Evolutionary conservation across 805 yeast genomes (phyloP).

Genomic region (Lipomyces sp.): DNA sequence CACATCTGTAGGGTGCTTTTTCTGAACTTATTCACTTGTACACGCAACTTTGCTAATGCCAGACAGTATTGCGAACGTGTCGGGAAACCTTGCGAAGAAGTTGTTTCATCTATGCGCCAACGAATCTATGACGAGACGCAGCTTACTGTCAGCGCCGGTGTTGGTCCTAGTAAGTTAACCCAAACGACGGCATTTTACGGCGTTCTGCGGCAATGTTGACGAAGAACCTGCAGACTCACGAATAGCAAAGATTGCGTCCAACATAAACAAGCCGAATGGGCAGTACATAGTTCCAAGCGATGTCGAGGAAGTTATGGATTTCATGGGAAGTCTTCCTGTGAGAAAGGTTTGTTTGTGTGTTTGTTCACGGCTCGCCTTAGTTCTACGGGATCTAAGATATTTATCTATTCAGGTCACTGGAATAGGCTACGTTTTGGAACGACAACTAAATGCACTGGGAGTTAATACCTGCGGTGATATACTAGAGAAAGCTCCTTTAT

Average conservation of each 20-base stretch:
- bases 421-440: conserved; percentile 32
- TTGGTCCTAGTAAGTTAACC: conserved; percentile 51
- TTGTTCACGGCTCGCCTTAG: background rate
- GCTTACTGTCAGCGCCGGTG: conserved; percentile 79
- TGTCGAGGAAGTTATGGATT: conserved; percentile 24
- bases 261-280: conserved; percentile 33
- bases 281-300: conserved; percentile 24
- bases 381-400: too few species aligned
- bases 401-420: conserved; percentile 23
- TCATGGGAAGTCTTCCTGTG: conserved; percentile 26
- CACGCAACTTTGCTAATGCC: conserved; percentile 46
- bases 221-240: conserved; percentile 23
- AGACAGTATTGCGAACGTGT: conserved; percentile 30
- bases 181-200: too few species aligned
- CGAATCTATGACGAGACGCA: conserved; percentile 46
- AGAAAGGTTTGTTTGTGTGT: conserved; percentile 25
- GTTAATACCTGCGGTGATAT: conserved; percentile 30
- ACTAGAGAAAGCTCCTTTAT: conserved; percentile 4
- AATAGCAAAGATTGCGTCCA: conserved; percentile 33
- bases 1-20: conserved; percentile 11
- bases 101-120: conserved; percentile 41
- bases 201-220: too few species aligned
- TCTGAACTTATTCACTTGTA: conserved; percentile 69
- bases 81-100: conserved; percentile 28
- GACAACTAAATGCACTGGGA: conserved; percentile 30